Base-by-base conservation (phyloP, 2,329 filamentous ascomycete species). In the Trichoderma sp. region DNA sequence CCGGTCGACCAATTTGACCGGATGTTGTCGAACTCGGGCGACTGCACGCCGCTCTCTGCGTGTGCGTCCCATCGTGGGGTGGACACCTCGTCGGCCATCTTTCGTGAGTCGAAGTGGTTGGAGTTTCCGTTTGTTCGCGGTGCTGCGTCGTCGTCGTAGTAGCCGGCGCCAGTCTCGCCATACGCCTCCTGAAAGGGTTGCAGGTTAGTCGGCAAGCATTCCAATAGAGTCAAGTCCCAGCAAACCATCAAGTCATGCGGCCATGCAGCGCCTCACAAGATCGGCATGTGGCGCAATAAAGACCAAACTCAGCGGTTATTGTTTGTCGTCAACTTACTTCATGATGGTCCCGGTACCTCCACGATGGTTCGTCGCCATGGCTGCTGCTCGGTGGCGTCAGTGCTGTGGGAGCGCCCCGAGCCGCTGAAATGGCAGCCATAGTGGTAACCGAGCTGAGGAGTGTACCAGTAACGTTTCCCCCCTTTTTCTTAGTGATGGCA, bases 401-500 rank as follows among this genome's bases (percentile, higher is more conserved):
- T 59, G 82, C 81, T 70, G 85, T 82, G 73, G 84, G 82, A 66
- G 84, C 82, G 73, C 84, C 83, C 73, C 84, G 83, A 75, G 81
- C 82, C 75, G 85, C 80, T 75, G 87, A 86, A 79, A 88, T 84
- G 77, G 85, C 83, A 76, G 87, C 84, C 87, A 88, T 88, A 74
- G 72, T 73, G 73, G 73, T 67, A 73, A 67, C 72, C 64, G 58
- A 64, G 34, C 58, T 66, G 70, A 47, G 5, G 17, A 47, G 43
- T n/a, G 43, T 23, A 50, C 78, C 78, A 78, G 75, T 77, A 73
- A 76, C 76, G 34, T 78, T 76, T 74, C 75, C 75, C 73, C 73
- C 23, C 55, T 57, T 13, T 64, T 32, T 39, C 43, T 34, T 30
- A 30, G n/a, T 23, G 32, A 50, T 13, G 58, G 58, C 55, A 43